Base-by-base conservation (phyloP, 2,329 filamentous ascomycete genomes). In the Hypomyces perniciosus region DNA sequence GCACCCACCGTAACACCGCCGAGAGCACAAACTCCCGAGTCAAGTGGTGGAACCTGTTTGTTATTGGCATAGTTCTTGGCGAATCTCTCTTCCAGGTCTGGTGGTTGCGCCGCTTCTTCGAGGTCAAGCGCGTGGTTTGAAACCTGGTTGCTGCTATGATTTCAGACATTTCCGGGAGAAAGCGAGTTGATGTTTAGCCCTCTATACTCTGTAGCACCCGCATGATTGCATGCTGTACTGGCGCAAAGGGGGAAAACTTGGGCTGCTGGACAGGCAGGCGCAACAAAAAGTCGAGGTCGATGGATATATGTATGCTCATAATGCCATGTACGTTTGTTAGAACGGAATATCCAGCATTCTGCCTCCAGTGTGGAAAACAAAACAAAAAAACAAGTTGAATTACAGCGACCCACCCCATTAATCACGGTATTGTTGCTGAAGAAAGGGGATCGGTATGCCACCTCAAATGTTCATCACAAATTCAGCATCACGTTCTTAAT, bases 1-100 rank as follows among this genome's bases (percentile, higher is more conserved):
- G 93, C 65, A 96, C 89, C 61, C 93, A 99, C 79, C 83, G 93
- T 68, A 99, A 99, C 76, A 99, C 93, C 8, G 93, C 93, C 57
- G 93, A 99, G 77, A 96, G 91, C 80, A 99, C 93, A 64, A 99
- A 99, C 72, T 81, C 84, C 61, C 82, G 93, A 59, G 93, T 99
- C 68, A 99, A 99, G 78, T 99, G 93, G 93, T 99, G 93, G 93
- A 96, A 93, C 71, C 81, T 97, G 62, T 97, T 97, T 72, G 91
- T 99, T 72, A 83, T 99, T 58, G 80, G 83, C 51, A 84, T 97
- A 46, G 81, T 99, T 56, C 78, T 95, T 59, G 90, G 87, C 63
- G 90, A 97, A 76, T 93, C 90, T 54, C 76, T 96, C 59, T 99
- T 99, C 78, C 93, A 99, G 76, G 92, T 99, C 59, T 99, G 93